A percentile compares a stretch with the other conserved stretches of the same genome.
phyloP scores from a whole-genome alignment of 805 yeast species.

The Ogataea angusta region DNA sequence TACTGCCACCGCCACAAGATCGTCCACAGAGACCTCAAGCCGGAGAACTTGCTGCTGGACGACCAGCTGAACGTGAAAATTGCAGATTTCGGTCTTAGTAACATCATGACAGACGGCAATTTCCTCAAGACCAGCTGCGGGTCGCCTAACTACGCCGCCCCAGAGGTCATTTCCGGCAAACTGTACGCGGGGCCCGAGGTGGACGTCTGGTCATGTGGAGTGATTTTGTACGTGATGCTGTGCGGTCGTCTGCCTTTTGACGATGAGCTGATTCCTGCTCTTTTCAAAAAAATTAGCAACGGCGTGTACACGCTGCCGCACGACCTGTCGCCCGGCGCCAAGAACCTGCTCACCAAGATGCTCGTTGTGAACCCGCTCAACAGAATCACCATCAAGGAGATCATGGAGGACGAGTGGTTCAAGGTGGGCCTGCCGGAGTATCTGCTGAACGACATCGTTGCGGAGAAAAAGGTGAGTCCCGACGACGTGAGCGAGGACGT shows the following conservation, averaged over 20 bases:
- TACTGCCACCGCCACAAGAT: slow-evolving; percentile 95
- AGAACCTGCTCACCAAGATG: slow-evolving; percentile 80
- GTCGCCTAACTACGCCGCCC: slow-evolving; percentile 96
- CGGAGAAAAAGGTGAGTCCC: slow-evolving; percentile 31
- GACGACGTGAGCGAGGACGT: slow-evolving; percentile 68
- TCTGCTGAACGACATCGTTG: slow-evolving; percentile 57
- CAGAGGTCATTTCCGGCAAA: slow-evolving; percentile 93
- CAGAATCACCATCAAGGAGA: slow-evolving; percentile 88
- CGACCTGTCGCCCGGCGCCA: slow-evolving; percentile 81
- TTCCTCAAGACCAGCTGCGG: slow-evolving; percentile 94
- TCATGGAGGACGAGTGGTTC: slow-evolving; percentile 94
- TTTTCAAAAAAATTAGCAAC: slow-evolving; percentile 86
- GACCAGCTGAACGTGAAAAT: slow-evolving; percentile 89
- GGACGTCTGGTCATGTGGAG: slow-evolving; percentile 98
- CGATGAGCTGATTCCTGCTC: slow-evolving; percentile 92
- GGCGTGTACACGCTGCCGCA: slow-evolving; percentile 92
- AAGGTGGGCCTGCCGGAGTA: slow-evolving; percentile 76
- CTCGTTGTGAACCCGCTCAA: slow-evolving; percentile 91
- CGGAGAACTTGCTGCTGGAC: slow-evolving; percentile 86
- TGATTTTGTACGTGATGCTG: slow-evolving; percentile 89
- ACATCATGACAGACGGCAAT: slow-evolving; percentile 97
- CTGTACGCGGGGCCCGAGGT: slow-evolving; percentile 97
- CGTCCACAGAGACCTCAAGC: slow-evolving; percentile 95
- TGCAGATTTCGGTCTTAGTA: slow-evolving; percentile 93
- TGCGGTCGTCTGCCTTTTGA: slow-evolving; percentile 96